These are phyloP conservation scores for Polyporus arcularius DNA, from an alignment of 768 basidiomycete species.

Conservation along the genomic window DNA sequence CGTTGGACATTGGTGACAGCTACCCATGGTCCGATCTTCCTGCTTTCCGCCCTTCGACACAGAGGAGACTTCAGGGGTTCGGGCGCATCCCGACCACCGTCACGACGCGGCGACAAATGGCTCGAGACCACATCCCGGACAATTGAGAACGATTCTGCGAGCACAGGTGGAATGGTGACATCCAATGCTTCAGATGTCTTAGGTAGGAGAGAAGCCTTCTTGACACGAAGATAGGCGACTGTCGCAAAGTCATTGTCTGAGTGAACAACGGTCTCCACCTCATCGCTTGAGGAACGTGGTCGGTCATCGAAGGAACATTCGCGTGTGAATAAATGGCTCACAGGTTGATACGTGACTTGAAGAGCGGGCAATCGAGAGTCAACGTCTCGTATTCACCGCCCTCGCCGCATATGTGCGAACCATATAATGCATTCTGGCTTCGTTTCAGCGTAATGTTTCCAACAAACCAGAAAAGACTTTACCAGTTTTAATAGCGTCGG, in stretches of 20 bases:
- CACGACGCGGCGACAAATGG: not conserved
- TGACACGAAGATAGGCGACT: slow-evolving; percentile 88
- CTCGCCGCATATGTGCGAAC: slow-evolving; percentile 94
- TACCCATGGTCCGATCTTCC: slow-evolving; percentile 63
- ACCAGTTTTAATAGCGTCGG: slow-evolving; percentile 74
- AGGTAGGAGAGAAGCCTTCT: slow-evolving; percentile 58
- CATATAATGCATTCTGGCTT: slow-evolving; percentile 73
- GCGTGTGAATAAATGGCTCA: slow-evolving; percentile 36
- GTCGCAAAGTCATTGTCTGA: slow-evolving; percentile 83
- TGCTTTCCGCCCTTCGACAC: not conserved
- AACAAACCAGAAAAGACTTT: slow-evolving; percentile 21
- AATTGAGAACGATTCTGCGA: slow-evolving; percentile 46
- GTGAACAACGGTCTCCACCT: slow-evolving; percentile 73
- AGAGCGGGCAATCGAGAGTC: slow-evolving; percentile 87
- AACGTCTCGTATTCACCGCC: slow-evolving; percentile 98
- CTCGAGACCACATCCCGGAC: slow-evolving; percentile 13
- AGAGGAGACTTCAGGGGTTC: too few species aligned
- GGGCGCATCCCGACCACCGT: not conserved
- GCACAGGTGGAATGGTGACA: slow-evolving; percentile 48
- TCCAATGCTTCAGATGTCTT: slow-evolving; percentile 41
- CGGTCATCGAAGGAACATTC: not conserved
- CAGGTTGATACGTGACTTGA: slow-evolving; percentile 76
- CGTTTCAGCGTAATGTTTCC: not conserved
- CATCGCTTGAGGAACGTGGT: slow-evolving; percentile 39
- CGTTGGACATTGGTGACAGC: slow-evolving; percentile 59